A percentile compares a stretch with the other conserved stretches of the same genome.
phyloP scores from a whole-genome alignment of 108 stramenopile genomes.

The Poteriospumella lacustris region DNA sequence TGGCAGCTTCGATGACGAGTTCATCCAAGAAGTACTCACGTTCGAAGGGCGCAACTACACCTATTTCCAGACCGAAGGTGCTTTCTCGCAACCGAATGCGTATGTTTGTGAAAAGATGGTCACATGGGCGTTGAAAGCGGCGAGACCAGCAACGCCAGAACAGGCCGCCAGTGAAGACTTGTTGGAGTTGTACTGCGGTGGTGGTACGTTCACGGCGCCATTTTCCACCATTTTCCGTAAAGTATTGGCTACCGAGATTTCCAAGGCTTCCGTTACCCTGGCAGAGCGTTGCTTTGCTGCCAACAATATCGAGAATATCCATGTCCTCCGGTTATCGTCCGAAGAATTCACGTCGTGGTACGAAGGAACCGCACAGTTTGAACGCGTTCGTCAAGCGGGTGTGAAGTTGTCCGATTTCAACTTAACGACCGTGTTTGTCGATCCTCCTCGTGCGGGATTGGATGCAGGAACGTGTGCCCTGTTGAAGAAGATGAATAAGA shows the following conservation, averaged over 20 bases:
- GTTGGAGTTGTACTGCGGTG: conserved; percentile 39
- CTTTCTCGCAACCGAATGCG: conserved; percentile 31
- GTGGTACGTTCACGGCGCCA: conserved; percentile 33
- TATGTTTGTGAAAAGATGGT: conserved; percentile 23
- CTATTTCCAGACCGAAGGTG: conserved; percentile 15
- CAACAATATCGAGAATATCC: neutral
- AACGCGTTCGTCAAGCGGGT: conserved; percentile 2
- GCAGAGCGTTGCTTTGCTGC: neutral
- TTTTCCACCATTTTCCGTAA: conserved; percentile 1
- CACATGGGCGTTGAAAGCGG: neutral
- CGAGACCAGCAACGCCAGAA: neutral
- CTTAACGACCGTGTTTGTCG: conserved; percentile 33
- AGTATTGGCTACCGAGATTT: conserved; percentile 34
- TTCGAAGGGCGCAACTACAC: neutral
- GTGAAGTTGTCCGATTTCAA: conserved; percentile 25
- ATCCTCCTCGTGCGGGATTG: conserved; percentile 34
- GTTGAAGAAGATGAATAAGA: neutral
- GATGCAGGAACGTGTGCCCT: conserved; percentile 24
- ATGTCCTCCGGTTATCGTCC: conserved; percentile 26
- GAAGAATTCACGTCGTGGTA: conserved; percentile 21
- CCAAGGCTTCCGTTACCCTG: neutral
- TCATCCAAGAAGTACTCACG: neutral
- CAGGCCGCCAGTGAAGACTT: conserved; percentile 18
- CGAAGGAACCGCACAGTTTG: neutral
- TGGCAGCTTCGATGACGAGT: neutral